Evolutionary conservation across 2,329 filamentous ascomycete genomes (phyloP), one percentile per base, ranked within the genome.

Genomic region (Diplodia sapinea): DNA sequence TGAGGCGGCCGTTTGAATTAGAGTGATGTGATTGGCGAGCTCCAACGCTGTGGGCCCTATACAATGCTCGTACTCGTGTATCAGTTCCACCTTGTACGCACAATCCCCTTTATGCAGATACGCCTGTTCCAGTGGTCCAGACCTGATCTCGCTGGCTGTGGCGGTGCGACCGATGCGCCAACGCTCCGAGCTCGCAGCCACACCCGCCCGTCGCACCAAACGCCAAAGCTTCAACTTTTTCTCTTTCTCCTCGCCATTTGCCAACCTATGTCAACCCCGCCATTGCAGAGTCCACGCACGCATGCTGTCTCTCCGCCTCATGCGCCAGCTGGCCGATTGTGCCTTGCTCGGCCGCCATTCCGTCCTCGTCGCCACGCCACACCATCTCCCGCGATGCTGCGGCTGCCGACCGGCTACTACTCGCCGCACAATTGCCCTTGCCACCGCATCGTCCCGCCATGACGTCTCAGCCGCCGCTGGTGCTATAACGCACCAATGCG

Each of bases 221-320:
- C 6, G 55, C 13, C 36, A 47, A 43, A 63, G 59, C 59, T 51
- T 40, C 47, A 11, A 47, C 43, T 63, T 51, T 29, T 50, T 15
- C 40, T 20, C 26, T 31, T n/a, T 6, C 29, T 12, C 23, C 26
- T 4, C 26, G 26, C 26, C 26, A 26, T 26, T 26, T 4, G 26
- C 26, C 26, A 26, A 26, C 4, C 26, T 26, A 26, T 3, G 26
- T 4, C 17, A 43, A 29, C 49, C 9, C 47, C 47, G 31, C 59
- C 31, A 11, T 26, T 23, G 13, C 62, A n/a, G 3, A 54, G 40
- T 50, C 64, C 40, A 40, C 36, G 13, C 33, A 26, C 57, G 23
- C 26, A 79, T 79, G 77, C 73, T 80, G 55, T 79, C 78, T 63
- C 74, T 73, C 54, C 76, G 76, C 64, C 23, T 78, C 38, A 77